Percentiles rank a stretch among this genome's conserved stretches.
These are phyloP conservation scores for Pichia sporocuriosa DNA, from an alignment of 805 yeast genomes.

Conservation along the genomic window DNA sequence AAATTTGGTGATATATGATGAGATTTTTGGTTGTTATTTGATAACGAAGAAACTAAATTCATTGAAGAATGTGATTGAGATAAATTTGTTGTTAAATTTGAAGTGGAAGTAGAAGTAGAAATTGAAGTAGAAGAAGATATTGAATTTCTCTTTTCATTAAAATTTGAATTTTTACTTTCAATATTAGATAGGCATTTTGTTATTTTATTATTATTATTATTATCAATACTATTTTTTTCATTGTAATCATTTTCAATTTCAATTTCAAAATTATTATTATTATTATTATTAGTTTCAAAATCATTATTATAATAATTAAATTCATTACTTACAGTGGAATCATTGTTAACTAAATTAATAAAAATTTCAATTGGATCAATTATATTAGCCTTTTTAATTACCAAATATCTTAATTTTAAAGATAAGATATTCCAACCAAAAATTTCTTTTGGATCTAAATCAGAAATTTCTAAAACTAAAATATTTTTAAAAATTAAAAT, in stretches of 20 bases:
- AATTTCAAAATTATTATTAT: slow-evolving; percentile 3
- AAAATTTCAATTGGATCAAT: slow-evolving; percentile 47
- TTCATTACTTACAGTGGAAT: slow-evolving; percentile 29
- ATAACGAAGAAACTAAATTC: slow-evolving; percentile 8
- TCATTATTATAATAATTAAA: slow-evolving; percentile 11
- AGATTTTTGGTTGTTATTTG: slow-evolving; percentile 8
- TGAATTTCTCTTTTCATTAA: too few relatives aligned
- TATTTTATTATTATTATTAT: too few relatives aligned
- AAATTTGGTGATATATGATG: slow-evolving; percentile 5
- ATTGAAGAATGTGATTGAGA: slow-evolving; percentile 14
- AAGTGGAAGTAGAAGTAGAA: too few relatives aligned
- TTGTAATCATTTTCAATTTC: too few relatives aligned
- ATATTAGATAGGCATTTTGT: too few relatives aligned
- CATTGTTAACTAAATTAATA: slow-evolving; percentile 47
- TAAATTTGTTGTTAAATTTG: slow-evolving; percentile 17
- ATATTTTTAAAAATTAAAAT: slow-evolving; percentile 54
- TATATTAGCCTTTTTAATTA: slow-evolving; percentile 44
- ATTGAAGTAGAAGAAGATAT: too few relatives aligned
- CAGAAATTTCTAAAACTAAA: slow-evolving; percentile 53
- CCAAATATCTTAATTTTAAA: slow-evolving; percentile 47
- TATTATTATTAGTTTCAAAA: neutral
- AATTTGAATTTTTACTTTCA: too few relatives aligned
- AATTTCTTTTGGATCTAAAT: slow-evolving; percentile 56
- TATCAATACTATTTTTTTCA: too few relatives aligned
- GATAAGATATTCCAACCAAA: slow-evolving; percentile 59